Conservation (phyloP, 139 green algal species). For the Coccomyxa sp. region DNA sequence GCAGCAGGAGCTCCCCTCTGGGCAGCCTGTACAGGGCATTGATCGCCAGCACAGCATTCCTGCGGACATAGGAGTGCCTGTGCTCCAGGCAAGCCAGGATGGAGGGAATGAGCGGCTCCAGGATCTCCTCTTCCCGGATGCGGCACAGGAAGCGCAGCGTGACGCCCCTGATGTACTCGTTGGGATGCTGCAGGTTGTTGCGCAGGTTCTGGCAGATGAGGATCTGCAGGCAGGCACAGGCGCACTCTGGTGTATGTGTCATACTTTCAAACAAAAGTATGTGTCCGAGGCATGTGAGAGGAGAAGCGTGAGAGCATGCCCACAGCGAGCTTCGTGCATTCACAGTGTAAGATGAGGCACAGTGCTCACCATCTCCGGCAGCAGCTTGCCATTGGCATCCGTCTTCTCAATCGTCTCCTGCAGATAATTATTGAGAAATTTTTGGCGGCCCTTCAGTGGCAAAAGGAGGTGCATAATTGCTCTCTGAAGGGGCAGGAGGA, state of each 20-base stretch:
- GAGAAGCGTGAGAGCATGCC: no score
- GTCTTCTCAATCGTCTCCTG: constrained; percentile 99
- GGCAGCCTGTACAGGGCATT: constrained; percentile 90
- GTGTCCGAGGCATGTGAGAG: no score
- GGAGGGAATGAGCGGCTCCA: constrained; percentile 95
- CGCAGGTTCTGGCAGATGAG: constrained; percentile 99
- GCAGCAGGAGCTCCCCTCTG: constrained; percentile 88
- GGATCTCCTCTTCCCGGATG: constrained; percentile 94
- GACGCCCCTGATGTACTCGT: constrained; percentile 96
- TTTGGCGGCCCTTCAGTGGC: no score
- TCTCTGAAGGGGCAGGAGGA: neutral
- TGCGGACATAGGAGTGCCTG: constrained; percentile 82
- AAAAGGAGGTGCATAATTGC: neutral
- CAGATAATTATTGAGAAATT: neutral
- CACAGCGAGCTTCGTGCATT: no score
- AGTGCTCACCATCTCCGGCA: constrained; percentile 97
- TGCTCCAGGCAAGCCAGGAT: constrained; percentile 90
- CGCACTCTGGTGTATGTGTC: no score
- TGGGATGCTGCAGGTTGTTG: constrained; percentile 99
- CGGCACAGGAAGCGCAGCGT: constrained; percentile 96
- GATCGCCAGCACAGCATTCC: constrained; percentile 94
- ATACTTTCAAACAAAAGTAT: no score
- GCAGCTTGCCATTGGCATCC: constrained; percentile 87
- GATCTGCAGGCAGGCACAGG: no score
- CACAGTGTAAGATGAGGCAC: no score